Conservation (phyloP, 192 early-diverging fungal genomes). For the Coemansia guatemalensis region DNA sequence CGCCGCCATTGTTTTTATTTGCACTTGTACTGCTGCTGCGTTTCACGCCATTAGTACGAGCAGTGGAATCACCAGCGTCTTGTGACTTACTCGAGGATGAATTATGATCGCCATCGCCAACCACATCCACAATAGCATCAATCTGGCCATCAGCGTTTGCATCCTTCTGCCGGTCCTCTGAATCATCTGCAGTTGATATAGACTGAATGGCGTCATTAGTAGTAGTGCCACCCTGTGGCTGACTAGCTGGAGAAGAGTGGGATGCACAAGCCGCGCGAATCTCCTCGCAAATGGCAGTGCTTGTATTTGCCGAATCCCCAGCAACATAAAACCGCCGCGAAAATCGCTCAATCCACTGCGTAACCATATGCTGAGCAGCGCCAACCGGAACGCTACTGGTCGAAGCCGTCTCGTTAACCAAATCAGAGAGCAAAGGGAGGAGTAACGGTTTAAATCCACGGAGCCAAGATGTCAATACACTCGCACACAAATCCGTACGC, state of each 20-base stretch:
- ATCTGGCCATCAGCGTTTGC: neutral
- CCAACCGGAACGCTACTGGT: neutral
- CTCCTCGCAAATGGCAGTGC: neutral
- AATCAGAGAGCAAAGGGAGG: neutral
- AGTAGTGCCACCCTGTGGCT: neutral
- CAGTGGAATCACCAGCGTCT: neutral
- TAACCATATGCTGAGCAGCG: neutral
- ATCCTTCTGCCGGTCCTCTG: neutral
- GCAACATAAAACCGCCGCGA: neutral
- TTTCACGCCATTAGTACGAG: neutral
- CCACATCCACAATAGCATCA: neutral
- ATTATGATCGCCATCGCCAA: neutral
- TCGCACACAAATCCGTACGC: conserved; percentile 34
- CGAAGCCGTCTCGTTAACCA: neutral
- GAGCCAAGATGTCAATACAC: conserved; percentile 39
- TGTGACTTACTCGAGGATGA: neutral
- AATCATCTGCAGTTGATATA: neutral
- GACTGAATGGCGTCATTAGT: neutral
- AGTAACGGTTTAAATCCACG: conserved; percentile 17
- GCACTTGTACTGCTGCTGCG: neutral
- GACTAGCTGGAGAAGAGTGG: neutral
- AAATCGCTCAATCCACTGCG: conserved; percentile 13
- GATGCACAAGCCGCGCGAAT: neutral
- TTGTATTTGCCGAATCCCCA: neutral
- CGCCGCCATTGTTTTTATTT: too few relatives aligned